Evolutionary conservation across 2,329 filamentous ascomycete genomes (phyloP).

Genomic region (Aspergillus novoparasiticus): DNA sequence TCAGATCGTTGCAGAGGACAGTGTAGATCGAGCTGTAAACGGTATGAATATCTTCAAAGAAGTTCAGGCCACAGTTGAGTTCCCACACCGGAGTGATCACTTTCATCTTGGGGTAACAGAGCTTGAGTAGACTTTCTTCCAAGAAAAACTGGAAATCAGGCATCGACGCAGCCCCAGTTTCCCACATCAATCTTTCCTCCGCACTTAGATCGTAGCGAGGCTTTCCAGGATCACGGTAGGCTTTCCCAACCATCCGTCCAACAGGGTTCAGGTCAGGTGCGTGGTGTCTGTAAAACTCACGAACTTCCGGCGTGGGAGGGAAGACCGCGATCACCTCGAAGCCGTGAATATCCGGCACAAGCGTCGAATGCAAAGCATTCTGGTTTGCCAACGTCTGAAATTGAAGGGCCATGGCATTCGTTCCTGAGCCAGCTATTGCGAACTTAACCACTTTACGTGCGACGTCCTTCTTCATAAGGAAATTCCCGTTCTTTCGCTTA

Average conservation of each 20-base stretch:
- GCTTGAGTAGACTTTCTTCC: slow-evolving; percentile 61
- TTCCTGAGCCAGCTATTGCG: slow-evolving; percentile 52
- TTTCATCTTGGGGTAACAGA: slow-evolving; percentile 68
- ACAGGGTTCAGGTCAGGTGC: slow-evolving; percentile 51
- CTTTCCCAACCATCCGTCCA: slow-evolving; percentile 56
- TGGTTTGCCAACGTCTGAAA: slow-evolving; percentile 41
- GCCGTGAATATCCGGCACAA: slow-evolving; percentile 54
- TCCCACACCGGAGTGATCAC: slow-evolving; percentile 58
- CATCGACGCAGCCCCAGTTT: slow-evolving; percentile 17
- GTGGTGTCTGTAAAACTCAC: slow-evolving; percentile 51
- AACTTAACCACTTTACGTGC: slow-evolving; percentile 55
- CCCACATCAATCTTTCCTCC: slow-evolving; percentile 33
- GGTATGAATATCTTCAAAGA: slow-evolving; percentile 62
- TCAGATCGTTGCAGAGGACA: slow-evolving; percentile 68
- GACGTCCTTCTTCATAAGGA: slow-evolving; percentile 48
- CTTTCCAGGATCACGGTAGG: slow-evolving; percentile 50
- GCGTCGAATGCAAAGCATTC: slow-evolving; percentile 44
- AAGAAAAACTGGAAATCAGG: slow-evolving; percentile 63
- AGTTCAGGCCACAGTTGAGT: slow-evolving; percentile 62
- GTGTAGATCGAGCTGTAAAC: slow-evolving; percentile 65
- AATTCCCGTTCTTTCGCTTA: slow-evolving; percentile 29
- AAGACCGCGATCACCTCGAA: slow-evolving; percentile 63
- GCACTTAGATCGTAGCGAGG: slow-evolving; percentile 40
- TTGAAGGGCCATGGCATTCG: slow-evolving; percentile 37
- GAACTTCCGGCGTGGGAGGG: slow-evolving; percentile 46